These are phyloP conservation scores for Pyrenopolyporus hunteri DNA, from an alignment of 495 filamentous ascomycete genomes.

Conservation along the genomic window DNA sequence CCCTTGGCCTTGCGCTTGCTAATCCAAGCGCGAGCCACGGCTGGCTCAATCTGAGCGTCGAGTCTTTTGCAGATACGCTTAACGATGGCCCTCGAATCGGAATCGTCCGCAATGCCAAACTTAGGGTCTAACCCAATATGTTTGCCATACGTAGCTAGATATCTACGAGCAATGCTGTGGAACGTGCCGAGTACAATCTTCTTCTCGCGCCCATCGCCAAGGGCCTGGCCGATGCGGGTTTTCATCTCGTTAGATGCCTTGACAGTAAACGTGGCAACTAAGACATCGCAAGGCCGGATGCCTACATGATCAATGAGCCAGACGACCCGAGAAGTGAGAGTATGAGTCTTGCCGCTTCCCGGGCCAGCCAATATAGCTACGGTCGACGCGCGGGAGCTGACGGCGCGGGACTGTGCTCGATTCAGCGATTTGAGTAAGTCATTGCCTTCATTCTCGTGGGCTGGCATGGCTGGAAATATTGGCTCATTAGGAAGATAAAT, in stretches of 20 bases:
- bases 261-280: slow-evolving; percentile 97
- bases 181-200: slow-evolving; percentile 92
- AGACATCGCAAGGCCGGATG: slow-evolving; percentile 86
- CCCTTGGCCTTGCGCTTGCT: slow-evolving; percentile 86
- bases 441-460: slow-evolving; percentile 46
- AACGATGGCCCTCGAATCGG: slow-evolving; percentile 78
- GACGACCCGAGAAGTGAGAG: slow-evolving; percentile 90
- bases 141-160: slow-evolving; percentile 84
- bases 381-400: slow-evolving; percentile 76
- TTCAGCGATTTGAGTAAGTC: slow-evolving; percentile 80
- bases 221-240: slow-evolving; percentile 75
- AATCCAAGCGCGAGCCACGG: slow-evolving; percentile 73
- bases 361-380: slow-evolving; percentile 91
- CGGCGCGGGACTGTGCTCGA: slow-evolving; percentile 79
- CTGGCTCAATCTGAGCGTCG: slow-evolving; percentile 70
- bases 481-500: slow-evolving; percentile 2
- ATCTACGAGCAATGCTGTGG: slow-evolving; percentile 89
- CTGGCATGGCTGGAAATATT: slow-evolving; percentile 23
- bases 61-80: slow-evolving; percentile 81
- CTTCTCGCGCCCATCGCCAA: slow-evolving; percentile 78
- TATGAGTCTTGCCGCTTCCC: slow-evolving; percentile 91
- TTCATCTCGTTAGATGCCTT: slow-evolving; percentile 98
- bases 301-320: slow-evolving; percentile 85
- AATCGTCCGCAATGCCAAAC: slow-evolving; percentile 92
- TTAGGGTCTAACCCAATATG: slow-evolving; percentile 80